Conservation (phyloP, 2,329 filamentous ascomycete genomes). For the Epicoccum nigrum region DNA sequence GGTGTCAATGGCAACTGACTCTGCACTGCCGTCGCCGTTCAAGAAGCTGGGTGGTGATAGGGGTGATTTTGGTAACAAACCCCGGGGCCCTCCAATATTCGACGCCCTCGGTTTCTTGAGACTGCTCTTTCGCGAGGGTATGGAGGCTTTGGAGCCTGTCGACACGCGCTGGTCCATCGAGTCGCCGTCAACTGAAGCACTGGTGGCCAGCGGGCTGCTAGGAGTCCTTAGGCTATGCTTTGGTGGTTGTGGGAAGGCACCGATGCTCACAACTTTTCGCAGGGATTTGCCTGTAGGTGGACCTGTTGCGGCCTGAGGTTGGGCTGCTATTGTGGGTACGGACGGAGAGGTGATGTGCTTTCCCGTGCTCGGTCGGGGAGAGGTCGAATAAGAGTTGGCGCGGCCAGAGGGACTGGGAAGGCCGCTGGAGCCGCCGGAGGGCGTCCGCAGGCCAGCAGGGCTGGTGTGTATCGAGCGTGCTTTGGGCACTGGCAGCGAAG, state of each 20-base stretch:
- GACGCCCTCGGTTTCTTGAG: slow-evolving; percentile 58
- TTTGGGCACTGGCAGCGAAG: slow-evolving; percentile 75
- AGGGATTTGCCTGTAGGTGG: slow-evolving; percentile 66
- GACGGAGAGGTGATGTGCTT: slow-evolving; percentile 43
- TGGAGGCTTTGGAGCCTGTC: slow-evolving; percentile 31
- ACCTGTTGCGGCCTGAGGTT: slow-evolving; percentile 46
- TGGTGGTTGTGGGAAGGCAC: slow-evolving; percentile 89
- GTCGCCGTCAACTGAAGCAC: slow-evolving; percentile 53
- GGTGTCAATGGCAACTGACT: slow-evolving; percentile 73
- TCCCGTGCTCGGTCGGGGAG: slow-evolving; percentile 36
- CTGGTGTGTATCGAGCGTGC: slow-evolving; percentile 63
- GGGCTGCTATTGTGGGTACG: slow-evolving; percentile 56
- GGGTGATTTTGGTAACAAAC: slow-evolving; percentile 47
- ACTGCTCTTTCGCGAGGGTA: slow-evolving; percentile 41
- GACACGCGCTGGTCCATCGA: slow-evolving; percentile 43
- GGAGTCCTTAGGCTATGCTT: slow-evolving; percentile 62
- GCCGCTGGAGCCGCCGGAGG: slow-evolving; percentile 35
- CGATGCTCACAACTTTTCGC: slow-evolving; percentile 90
- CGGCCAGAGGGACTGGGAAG: slow-evolving; percentile 38
- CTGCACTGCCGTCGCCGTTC: slow-evolving; percentile 78
- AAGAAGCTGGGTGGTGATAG: slow-evolving; percentile 72
- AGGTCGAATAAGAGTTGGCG: slow-evolving; percentile 42
- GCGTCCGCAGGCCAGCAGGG: slow-evolving; percentile 32
- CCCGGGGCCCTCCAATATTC: slow-evolving; percentile 38
- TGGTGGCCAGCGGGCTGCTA: slow-evolving; percentile 57